phyloP scores from a whole-genome alignment of 2,329 filamentous ascomycete species.

The Epichloe sp. region DNA sequence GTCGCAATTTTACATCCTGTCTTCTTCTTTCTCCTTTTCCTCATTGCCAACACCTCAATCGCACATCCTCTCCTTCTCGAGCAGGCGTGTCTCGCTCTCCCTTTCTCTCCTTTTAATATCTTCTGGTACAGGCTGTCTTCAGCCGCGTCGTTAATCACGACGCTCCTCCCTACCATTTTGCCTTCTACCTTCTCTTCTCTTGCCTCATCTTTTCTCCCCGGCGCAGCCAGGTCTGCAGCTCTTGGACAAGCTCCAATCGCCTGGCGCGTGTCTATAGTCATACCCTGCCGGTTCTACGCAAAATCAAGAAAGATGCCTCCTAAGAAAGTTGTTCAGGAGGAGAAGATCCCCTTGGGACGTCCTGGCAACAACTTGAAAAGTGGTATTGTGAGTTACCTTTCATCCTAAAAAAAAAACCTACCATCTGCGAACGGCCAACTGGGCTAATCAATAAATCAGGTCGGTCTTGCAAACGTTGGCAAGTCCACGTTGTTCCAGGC shows the following conservation, averaged over 20 bases:
- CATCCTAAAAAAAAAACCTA: too few relatives aligned
- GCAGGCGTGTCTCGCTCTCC: slow-evolving; percentile 11
- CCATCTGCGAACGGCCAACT: not conserved
- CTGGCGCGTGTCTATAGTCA: slow-evolving; percentile 36
- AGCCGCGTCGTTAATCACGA: slow-evolving; percentile 31
- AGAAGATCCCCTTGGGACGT: slow-evolving; percentile 91
- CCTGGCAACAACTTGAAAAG: slow-evolving; percentile 98
- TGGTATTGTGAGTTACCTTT: slow-evolving; percentile 64
- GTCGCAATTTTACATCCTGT: slow-evolving; percentile 10
- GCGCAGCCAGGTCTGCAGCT: slow-evolving; percentile 58
- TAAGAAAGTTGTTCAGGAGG: slow-evolving; percentile 83
- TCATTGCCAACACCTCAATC: not conserved
- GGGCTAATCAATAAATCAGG: slow-evolving; percentile 35
- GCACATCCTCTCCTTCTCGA: slow-evolving; percentile 8
- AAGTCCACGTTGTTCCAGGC: slow-evolving; percentile 99
- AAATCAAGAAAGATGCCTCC: slow-evolving; percentile 73
- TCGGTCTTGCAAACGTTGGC: slow-evolving; percentile 96
- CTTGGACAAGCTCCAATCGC: slow-evolving; percentile 34
- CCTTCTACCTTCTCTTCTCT: slow-evolving; percentile 40
- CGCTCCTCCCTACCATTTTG: slow-evolving; percentile 24
- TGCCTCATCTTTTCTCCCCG: slow-evolving; percentile 32
- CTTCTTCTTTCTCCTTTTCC: slow-evolving; percentile 10
- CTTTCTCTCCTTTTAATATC: slow-evolving; percentile 1
- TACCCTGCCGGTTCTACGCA: slow-evolving; percentile 43
- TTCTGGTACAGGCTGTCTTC: slow-evolving; percentile 26